Evolutionary conservation across 1,284 basidiomycete genomes (phyloP).

Genomic region (Ceratobasidium sp.): DNA sequence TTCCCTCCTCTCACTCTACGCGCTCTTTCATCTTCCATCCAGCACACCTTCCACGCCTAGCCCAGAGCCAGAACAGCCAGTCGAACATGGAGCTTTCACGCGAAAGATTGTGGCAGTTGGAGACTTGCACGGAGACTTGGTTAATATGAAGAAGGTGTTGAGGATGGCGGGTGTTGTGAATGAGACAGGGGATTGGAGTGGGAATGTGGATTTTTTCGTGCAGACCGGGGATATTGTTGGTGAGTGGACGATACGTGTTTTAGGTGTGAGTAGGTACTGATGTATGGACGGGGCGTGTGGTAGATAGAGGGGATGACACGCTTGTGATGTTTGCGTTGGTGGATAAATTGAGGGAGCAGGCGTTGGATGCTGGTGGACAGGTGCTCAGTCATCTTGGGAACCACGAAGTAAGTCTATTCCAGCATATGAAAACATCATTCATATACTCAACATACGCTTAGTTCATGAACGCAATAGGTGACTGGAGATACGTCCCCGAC

Average conservation of each 20-base stretch:
- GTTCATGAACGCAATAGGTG: conserved; percentile 84
- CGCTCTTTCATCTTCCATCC: conserved; percentile 29
- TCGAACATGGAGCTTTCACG: conserved; percentile 41
- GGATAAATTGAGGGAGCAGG: conserved; percentile 83
- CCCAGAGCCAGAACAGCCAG: neutral
- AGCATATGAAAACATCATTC: neutral
- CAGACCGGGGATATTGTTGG: conserved; percentile 96
- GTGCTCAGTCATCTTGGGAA: conserved; percentile 88
- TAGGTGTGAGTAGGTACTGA: conserved; percentile 1
- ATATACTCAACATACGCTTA: conserved; percentile 47
- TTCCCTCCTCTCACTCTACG: conserved; percentile 21
- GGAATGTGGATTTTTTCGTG: conserved; percentile 81
- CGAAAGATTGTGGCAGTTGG: conserved; percentile 75
- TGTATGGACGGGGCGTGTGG: neutral
- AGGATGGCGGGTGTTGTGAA: conserved; percentile 80
- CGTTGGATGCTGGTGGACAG: conserved; percentile 71
- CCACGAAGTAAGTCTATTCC: conserved; percentile 67
- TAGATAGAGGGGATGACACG: conserved; percentile 81
- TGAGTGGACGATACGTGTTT: conserved; percentile 59
- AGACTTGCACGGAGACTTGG: conserved; percentile 81
- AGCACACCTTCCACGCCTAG: conserved; percentile 14
- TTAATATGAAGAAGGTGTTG: conserved; percentile 77
- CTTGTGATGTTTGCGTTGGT: conserved; percentile 84
- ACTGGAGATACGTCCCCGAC: conserved; percentile 79
- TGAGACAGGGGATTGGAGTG: conserved; percentile 77